These are phyloP conservation scores for Pyrenochaeta sp. DNA, from an alignment of 2,329 filamentous ascomycete genomes.

Conservation along the genomic window DNA sequence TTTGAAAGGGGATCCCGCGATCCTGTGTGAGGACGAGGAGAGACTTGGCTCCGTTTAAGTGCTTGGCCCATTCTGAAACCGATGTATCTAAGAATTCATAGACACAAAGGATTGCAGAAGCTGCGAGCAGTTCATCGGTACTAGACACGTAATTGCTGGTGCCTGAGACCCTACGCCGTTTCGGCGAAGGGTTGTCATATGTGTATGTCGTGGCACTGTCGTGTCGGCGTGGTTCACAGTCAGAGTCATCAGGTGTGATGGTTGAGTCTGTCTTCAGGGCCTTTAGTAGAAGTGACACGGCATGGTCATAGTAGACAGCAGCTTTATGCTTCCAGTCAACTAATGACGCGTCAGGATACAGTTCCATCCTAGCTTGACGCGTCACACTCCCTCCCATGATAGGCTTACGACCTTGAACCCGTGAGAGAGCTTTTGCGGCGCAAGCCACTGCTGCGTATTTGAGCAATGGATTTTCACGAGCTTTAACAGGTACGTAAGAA, in stretches of 20 bases:
- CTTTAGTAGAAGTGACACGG: constrained; percentile 58
- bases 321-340: constrained; percentile 68
- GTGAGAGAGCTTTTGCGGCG: constrained; percentile 67
- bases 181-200: constrained; percentile 30
- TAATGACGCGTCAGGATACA: constrained; percentile 56
- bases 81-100: constrained; percentile 74
- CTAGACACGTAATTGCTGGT: constrained; percentile 50
- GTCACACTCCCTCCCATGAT: constrained; percentile 57
- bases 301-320: constrained; percentile 67
- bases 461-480: constrained; percentile 58
- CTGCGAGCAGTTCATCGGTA: constrained; percentile 68
- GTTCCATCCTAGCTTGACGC: constrained; percentile 60
- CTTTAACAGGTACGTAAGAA: constrained; percentile 65
- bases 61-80: constrained; percentile 67
- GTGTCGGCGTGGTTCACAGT: constrained; percentile 28
- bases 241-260: constrained; percentile 39
- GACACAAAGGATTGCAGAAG: constrained; percentile 71
- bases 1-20: constrained; percentile 55
- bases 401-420: constrained; percentile 61
- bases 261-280: constrained; percentile 43
- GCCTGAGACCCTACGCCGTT: constrained; percentile 54
- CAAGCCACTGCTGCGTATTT: constrained; percentile 67
- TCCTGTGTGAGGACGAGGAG: constrained; percentile 64
- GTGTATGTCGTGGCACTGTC: constrained; percentile 13
- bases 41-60: constrained; percentile 71